phyloP scores from a whole-genome alignment of 345 rosid genomes.

The Abelmoschus esculentus region DNA sequence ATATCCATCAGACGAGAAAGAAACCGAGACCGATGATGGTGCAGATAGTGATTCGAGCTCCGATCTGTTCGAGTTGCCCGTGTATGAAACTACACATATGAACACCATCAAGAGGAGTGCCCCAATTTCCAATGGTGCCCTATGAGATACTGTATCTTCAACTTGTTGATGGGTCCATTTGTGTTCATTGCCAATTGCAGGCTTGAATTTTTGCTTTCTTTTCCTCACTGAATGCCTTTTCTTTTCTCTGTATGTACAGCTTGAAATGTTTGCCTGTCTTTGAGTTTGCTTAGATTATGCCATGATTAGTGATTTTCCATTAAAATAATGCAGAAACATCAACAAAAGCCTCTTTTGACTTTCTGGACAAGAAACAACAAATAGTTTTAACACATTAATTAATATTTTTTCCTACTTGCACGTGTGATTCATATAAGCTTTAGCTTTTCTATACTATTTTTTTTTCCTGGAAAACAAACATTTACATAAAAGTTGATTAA shows the following conservation, averaged over 20 bases:
- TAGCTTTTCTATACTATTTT: not conserved
- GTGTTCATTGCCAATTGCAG: slow-evolving; percentile 8
- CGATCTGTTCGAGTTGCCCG: not conserved
- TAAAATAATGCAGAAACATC: slow-evolving; percentile 10
- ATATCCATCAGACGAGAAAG: not conserved
- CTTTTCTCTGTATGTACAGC: slow-evolving; percentile 17
- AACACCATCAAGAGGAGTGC: not conserved
- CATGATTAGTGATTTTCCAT: slow-evolving; percentile 15
- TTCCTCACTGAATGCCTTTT: not conserved
- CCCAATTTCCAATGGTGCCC: not conserved
- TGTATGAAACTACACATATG: not conserved
- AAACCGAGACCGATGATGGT: not conserved
- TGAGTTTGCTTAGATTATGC: slow-evolving; percentile 16
- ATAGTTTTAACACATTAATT: not conserved
- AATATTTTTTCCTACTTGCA: slow-evolving; percentile 1
- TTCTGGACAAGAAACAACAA: not conserved
- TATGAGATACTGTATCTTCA: not conserved
- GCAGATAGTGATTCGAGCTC: not conserved
- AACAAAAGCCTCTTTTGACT: slow-evolving; percentile 6
- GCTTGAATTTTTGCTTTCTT: slow-evolving; percentile 12
- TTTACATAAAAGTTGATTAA: not conserved
- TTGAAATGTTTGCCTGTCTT: slow-evolving; percentile 25
- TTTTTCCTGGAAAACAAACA: not conserved
- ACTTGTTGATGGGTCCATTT: slow-evolving; percentile 11
- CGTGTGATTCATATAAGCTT: slow-evolving; percentile 8